Base-by-base conservation (phyloP, 2,329 filamentous ascomycete species). In the Trichoderma sp. region DNA sequence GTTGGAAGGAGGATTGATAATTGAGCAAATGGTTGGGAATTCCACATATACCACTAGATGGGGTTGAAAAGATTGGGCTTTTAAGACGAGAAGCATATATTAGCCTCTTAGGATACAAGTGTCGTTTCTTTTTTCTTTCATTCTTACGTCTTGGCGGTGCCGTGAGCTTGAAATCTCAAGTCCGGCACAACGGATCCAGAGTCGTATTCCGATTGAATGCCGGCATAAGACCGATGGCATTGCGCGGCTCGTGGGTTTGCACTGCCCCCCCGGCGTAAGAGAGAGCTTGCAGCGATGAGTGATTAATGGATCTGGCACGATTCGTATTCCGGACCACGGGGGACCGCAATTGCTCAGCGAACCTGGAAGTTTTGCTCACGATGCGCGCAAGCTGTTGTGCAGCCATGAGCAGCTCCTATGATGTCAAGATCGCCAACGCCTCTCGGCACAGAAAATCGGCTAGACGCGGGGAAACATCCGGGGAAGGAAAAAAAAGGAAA, bases 21-120 rank as follows among this genome's bases (percentile, higher is more conserved):
- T 22, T 22, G 22, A n/a, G 10, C 4, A 54, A 29, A 66, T 17
- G 66, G 45, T 39, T 68, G 60, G 61, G 60, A 59, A 68, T 68
- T 68, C 66, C 66, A 68, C 66, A 68, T 68, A 68, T 64, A 68
- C 59, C 59, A 63, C 59, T 57, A 25, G 39, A 52, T 32, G 12
- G 50, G 50, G n/a, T 13, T 7, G 22, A 34, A 17, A 10, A 15
- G 25, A 9, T 9, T 3, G 3, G 6, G 13, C 13, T 22, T 34
- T 39, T 6, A 5, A 1, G 37, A 27, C 27, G 57, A 48, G 37
- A 25, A 48, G 57, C n/a, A 19, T 9, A 53, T 52, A 27, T 34
- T 29, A 7, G 34, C 8, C 9, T 19, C 34, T 37, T 25, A 25
- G 25, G 10, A 2, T 35, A 25, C 19, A 2, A 42, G 15, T 56